Percentiles rank a stretch among this genome's conserved stretches.
Evolutionary conservation across 73 alveolate genomes (phyloP).

Genomic region (Paramecium sexaurelia): DNA sequence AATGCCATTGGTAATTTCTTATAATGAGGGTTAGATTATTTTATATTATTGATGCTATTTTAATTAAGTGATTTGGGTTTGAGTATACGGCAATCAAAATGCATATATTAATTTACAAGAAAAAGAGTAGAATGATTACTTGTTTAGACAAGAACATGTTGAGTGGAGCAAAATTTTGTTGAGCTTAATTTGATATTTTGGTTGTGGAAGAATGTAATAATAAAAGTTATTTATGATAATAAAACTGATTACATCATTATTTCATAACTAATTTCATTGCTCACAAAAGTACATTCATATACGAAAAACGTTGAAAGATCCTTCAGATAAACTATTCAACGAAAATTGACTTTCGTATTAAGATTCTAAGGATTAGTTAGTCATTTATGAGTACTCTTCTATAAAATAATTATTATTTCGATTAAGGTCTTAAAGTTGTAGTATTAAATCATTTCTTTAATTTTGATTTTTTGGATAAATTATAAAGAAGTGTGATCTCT

Average conservation of each 20-base stretch:
- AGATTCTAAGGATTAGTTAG: not conserved
- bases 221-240: not conserved
- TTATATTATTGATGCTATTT: too few relatives aligned
- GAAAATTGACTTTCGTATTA: not conserved
- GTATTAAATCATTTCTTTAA: not conserved
- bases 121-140: too few relatives aligned
- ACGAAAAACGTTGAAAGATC: slow-evolving; percentile 2
- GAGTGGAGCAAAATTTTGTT: too few relatives aligned
- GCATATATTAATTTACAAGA: too few relatives aligned
- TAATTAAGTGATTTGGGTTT: too few relatives aligned
- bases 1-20: too few relatives aligned
- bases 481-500: not conserved
- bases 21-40: too few relatives aligned
- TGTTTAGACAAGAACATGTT: too few relatives aligned
- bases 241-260: not conserved
- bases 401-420: not conserved
- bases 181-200: too few relatives aligned
- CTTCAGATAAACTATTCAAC: not conserved
- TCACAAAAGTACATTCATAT: not conserved
- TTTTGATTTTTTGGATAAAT: not conserved
- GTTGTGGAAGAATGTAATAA: not conserved
- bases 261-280: not conserved
- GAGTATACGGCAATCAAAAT: too few relatives aligned
- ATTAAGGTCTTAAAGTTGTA: not conserved
- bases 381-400: not conserved